Percentiles rank a stretch among this genome's conserved stretches.
Evolutionary conservation across 495 filamentous ascomycete genomes (phyloP).

Genomic region (Hypoxylon perforatum): DNA sequence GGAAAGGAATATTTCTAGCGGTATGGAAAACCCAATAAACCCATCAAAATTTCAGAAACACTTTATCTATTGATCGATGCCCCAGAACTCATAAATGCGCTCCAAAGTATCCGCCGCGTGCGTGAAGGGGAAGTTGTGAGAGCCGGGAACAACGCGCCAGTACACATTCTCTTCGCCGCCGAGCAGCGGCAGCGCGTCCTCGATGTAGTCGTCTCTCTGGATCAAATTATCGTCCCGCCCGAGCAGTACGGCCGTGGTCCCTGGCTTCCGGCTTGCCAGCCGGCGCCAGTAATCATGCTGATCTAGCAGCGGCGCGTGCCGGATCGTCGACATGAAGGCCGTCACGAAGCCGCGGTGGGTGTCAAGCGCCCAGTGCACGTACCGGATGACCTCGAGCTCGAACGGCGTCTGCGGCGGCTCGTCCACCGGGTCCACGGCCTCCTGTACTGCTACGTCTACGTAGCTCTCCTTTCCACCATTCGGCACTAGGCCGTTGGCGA

Average conservation of each 20-base stretch:
- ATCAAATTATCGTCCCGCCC: conserved; percentile 63
- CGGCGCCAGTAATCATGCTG: conserved; percentile 61
- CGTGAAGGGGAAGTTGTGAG: conserved; percentile 65
- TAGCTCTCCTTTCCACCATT: conserved; percentile 43
- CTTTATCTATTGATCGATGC: conserved; percentile 16
- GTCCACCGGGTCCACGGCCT: conserved; percentile 32
- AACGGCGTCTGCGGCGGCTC: conserved; percentile 42
- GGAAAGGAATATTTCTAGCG: too few relatives aligned
- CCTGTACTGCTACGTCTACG: conserved; percentile 41
- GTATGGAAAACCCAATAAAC: too few relatives aligned
- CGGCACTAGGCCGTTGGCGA: conserved; percentile 1
- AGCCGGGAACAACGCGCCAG: conserved; percentile 57
- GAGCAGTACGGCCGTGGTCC: conserved; percentile 61
- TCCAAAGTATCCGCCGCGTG: conserved; percentile 49
- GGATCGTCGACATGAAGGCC: conserved; percentile 66
- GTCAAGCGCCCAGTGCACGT: conserved; percentile 66
- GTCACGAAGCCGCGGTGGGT: conserved; percentile 65
- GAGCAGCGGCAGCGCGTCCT: conserved; percentile 52
- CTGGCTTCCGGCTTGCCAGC: conserved; percentile 50
- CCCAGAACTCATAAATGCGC: conserved; percentile 56
- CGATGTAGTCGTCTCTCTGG: conserved; percentile 48
- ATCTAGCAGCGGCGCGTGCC: conserved; percentile 65
- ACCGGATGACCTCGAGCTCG: conserved; percentile 55
- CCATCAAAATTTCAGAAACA: too few relatives aligned
- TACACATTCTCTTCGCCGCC: conserved; percentile 52